These are phyloP conservation scores for Paxillus rubicundulus DNA, from an alignment of 768 basidiomycete species.

Conservation along the genomic window DNA sequence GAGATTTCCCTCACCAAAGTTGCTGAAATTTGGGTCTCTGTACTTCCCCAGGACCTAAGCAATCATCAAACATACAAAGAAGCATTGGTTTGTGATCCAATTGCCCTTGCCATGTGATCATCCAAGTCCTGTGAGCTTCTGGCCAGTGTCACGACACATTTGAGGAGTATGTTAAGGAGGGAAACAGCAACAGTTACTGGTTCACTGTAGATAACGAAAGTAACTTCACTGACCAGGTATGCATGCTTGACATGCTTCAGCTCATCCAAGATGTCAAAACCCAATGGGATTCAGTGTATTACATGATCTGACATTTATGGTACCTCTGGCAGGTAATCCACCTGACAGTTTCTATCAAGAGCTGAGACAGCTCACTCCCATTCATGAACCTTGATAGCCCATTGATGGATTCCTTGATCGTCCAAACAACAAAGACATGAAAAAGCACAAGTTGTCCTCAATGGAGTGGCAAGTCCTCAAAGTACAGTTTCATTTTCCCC, in stretches of 20 bases:
- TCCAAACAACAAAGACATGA: not conserved
- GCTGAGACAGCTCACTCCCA: not conserved
- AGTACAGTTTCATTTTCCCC: not conserved
- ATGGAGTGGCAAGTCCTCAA: slow-evolving; percentile 2
- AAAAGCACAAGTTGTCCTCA: not conserved
- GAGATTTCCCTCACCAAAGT: not conserved
- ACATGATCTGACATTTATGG: slow-evolving; percentile 28
- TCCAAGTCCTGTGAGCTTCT: not conserved
- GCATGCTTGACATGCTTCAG: not conserved
- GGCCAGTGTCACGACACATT: not conserved
- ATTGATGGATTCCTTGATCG: not conserved
- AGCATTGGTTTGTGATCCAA: not conserved
- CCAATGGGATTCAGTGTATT: slow-evolving; percentile 37
- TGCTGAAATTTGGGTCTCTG: not conserved
- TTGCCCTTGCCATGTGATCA: not conserved
- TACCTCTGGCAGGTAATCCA: not conserved
- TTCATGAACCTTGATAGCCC: not conserved
- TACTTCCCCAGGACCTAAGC: not conserved
- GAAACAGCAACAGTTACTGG: not conserved
- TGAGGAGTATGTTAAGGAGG: not conserved
- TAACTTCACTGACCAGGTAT: not conserved
- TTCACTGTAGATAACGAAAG: not conserved
- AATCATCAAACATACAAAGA: not conserved
- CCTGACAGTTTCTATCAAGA: not conserved
- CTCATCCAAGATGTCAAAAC: slow-evolving; percentile 34